Evolutionary conservation across 768 basidiomycete species (phyloP).

Genomic region (Hirschioporus abietinus): DNA sequence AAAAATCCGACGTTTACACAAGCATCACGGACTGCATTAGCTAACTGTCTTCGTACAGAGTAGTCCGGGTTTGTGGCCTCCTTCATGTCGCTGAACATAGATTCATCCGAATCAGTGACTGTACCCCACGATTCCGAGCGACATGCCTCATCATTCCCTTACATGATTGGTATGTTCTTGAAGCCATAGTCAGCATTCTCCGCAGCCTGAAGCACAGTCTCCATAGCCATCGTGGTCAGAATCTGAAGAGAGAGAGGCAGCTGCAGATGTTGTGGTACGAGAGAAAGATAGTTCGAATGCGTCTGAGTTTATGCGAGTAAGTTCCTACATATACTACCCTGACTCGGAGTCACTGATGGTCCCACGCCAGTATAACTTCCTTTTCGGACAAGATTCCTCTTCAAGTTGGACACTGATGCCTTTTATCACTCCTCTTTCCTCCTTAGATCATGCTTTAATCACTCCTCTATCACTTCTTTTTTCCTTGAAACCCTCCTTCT

Average conservation of each 20-base stretch:
- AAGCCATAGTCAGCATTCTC: constrained; percentile 21
- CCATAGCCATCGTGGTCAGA: constrained; percentile 7
- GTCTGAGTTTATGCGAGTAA: neutral
- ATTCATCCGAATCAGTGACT: neutral
- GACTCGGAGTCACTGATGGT: no score
- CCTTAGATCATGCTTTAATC: no score
- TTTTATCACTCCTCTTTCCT: no score
- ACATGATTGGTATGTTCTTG: constrained; percentile 35
- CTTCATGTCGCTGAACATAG: constrained; percentile 22
- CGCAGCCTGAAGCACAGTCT: constrained; percentile 22
- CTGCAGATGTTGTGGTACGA: neutral
- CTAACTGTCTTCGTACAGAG: constrained; percentile 38
- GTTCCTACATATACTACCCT: neutral
- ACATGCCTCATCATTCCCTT: constrained; percentile 8
- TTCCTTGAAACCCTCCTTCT: no score
- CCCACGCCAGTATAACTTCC: neutral
- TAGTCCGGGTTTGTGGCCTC: constrained; percentile 21
- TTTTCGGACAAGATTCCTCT: neutral
- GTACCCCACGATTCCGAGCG: no score
- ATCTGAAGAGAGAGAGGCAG: neutral
- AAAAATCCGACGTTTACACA: constrained; percentile 80
- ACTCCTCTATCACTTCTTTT: no score
- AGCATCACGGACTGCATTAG: constrained; percentile 61
- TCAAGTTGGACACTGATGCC: no score
- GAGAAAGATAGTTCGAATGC: neutral